phyloP scores from a whole-genome alignment of 768 basidiomycete genomes.

The Auriscalpium vulgare region DNA sequence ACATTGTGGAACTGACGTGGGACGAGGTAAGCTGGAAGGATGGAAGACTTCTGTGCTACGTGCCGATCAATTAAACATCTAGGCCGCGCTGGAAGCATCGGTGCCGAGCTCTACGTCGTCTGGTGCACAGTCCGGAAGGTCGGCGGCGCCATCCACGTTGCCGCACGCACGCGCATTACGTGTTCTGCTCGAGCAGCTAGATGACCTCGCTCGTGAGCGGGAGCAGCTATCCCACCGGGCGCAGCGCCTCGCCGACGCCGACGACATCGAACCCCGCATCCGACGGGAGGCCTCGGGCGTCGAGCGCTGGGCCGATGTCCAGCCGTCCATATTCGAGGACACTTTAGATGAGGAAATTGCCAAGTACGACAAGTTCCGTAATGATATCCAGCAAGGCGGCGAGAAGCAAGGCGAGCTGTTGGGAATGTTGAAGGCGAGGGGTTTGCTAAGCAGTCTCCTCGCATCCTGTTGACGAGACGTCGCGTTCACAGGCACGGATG shows the following conservation, averaged over 20 bases:
- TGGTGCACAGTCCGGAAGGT: slow-evolving; percentile 1
- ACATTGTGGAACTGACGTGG: slow-evolving; percentile 62
- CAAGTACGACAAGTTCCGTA: slow-evolving; percentile 67
- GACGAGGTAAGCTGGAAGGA: slow-evolving; percentile 37
- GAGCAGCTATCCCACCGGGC: slow-evolving; percentile 58
- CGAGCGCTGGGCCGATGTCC: slow-evolving; percentile 59
- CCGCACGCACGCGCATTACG: slow-evolving; percentile 65
- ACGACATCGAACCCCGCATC: slow-evolving; percentile 69
- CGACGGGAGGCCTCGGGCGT: slow-evolving; percentile 57
- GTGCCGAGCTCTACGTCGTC: slow-evolving; percentile 58
- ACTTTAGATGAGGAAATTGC: slow-evolving; percentile 68
- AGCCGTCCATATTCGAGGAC: slow-evolving; percentile 84
- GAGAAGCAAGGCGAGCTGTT: slow-evolving; percentile 61
- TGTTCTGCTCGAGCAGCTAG: slow-evolving; percentile 69
- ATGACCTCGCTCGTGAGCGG: slow-evolving; percentile 58
- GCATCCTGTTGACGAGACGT: neutral
- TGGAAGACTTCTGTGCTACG: neutral
- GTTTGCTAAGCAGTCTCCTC: neutral
- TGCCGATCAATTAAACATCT: neutral
- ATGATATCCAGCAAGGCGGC: slow-evolving; percentile 46
- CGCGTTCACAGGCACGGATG: slow-evolving; percentile 48
- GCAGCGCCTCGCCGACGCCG: slow-evolving; percentile 48
- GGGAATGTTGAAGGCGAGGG: slow-evolving; percentile 55
- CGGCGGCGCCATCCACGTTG: slow-evolving; percentile 31
- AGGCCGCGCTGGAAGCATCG: slow-evolving; percentile 60